Conservation (phyloP, 2,329 filamentous ascomycete genomes). For the Penicillium vulpinum region DNA sequence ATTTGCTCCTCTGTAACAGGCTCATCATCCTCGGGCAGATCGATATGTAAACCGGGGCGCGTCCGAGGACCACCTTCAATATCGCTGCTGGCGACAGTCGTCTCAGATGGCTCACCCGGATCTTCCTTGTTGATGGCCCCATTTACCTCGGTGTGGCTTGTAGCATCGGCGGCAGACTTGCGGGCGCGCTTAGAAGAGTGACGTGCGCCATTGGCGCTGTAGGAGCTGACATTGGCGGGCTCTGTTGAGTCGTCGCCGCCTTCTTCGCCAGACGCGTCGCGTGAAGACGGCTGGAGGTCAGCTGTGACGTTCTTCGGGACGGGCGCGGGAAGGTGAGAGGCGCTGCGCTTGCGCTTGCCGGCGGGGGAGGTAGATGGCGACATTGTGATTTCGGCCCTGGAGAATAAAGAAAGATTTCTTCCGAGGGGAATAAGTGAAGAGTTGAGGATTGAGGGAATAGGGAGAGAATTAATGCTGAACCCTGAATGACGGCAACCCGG, state of each 20-base stretch:
- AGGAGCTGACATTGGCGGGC: conserved; percentile 31
- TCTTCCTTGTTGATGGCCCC: conserved; percentile 52
- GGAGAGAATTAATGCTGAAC: conserved; percentile 13
- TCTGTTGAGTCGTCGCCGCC: conserved; percentile 67
- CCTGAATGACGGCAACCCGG: conserved; percentile 13
- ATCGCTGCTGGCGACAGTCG: conserved; percentile 66
- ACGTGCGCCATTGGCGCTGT: conserved; percentile 14
- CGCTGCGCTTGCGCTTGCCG: conserved; percentile 77
- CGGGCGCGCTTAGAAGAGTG: conserved; percentile 75
- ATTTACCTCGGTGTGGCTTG: conserved; percentile 24
- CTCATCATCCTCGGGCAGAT: conserved; percentile 39
- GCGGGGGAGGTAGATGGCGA: conserved; percentile 58
- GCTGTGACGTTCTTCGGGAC: conserved; percentile 54
- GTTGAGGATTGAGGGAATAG: not conserved
- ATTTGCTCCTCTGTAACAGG: conserved; percentile 50
- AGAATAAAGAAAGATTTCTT: conserved; percentile 11
- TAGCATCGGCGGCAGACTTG: conserved; percentile 45
- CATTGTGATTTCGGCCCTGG: conserved; percentile 48
- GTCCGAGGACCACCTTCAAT: conserved; percentile 63
- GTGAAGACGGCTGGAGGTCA: conserved; percentile 70
- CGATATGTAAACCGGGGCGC: conserved; percentile 51
- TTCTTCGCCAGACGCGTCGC: conserved; percentile 81
- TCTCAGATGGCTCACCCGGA: conserved; percentile 68
- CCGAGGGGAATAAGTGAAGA: conserved; percentile 8
- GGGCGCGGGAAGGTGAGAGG: conserved; percentile 47